Evolutionary conservation across 345 rosid genomes (phyloP), one percentile per base, ranked within the genome.

Genomic region (Eucalyptus albens): DNA sequence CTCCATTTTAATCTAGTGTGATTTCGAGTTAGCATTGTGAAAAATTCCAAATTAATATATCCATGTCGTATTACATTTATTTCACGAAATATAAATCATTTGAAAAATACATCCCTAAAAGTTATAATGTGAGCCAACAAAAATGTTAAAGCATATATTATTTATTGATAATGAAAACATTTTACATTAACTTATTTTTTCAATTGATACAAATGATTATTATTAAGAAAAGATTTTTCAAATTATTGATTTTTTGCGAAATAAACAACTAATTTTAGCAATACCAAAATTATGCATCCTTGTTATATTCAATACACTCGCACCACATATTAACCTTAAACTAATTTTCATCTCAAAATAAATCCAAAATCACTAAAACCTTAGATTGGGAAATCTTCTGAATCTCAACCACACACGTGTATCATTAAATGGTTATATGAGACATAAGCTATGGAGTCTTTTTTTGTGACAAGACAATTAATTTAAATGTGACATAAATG

Each of bases 11-110:
- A 72, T 77, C 5, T 69, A 11, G 24, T 0, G 10, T 10, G 14
- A 21, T 11, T 77, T 40, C 13, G 8, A 77, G 9, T 3, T 21
- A 21, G 2, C 42, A 40, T 7, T 0, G 0, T 0, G 4, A 72
- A 72, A 72, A 69, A 3, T 33, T n/a, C 2, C 9, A n/a, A 67
- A 31, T 69, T 3, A 0, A 33, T 69, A 17, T 33, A 16, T 69
- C 2, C 24, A 53, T 0, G 5, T 6, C 33, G 2, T 7, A 62
- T 62, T 62, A 29, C 0, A 62, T 53, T 24, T 56, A 22, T 56
- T 24, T 56, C 13, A 0, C 0, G 0, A 10, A 24, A 10, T 22
- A 24, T 24, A 24, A 56, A 22, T 56, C 1, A 56, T 56, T 56
- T 4, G 0, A 56, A 56, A 56, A 1, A 24, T 56, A 10, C 4